Base-by-base conservation (phyloP, 306 rosid genomes). In the Gastrolobium villosum region DNA sequence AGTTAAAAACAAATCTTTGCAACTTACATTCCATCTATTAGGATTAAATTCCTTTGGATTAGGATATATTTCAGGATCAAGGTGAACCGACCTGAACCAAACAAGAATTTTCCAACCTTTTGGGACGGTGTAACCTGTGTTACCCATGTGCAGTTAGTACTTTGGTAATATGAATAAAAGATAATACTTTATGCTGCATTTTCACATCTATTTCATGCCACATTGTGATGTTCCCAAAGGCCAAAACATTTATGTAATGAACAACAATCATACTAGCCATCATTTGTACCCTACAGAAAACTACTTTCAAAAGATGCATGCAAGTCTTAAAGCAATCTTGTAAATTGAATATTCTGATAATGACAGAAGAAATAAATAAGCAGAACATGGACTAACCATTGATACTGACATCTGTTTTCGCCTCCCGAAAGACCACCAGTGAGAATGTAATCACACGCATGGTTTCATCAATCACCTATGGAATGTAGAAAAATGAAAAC, bases 71-170 rank as follows among this genome's bases (percentile, higher is more conserved):
- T 92, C 91, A 15, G 97, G 89, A 82, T 94, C 97, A 3, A 83
- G 87, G 55, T 94, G 99, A 84, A 94, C 87, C 7, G 85, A 86
- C 59, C 99, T 87, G 54, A 94, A 94, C 99, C 99, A 94, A 1
- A 85, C 89, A 35, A 94, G 89, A 2, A 83, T 91, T 84, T 87
- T 94, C 99, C 99, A 92, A 14, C 97, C 97, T 80, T 89, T 88
- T 31, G 99, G 99, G 80, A 94, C 81, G 54, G 60, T 66, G 53
- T 90, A 92, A 39, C 99, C 99, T 94, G 82, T 54, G 13, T 8
- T 8, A 84, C 35, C 15, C 76, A 80, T n/a, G 50, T 75, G 8
- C 54, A 39, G 44, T 72, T 41, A 77, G 41, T 35, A 43, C 28
- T 63, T 32, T 61, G 13, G 14, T 31, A 28, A 70, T 15, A 55